These are phyloP conservation scores for Aspergillus sergii DNA, from an alignment of 2,329 filamentous ascomycete genomes.

Conservation along the genomic window DNA sequence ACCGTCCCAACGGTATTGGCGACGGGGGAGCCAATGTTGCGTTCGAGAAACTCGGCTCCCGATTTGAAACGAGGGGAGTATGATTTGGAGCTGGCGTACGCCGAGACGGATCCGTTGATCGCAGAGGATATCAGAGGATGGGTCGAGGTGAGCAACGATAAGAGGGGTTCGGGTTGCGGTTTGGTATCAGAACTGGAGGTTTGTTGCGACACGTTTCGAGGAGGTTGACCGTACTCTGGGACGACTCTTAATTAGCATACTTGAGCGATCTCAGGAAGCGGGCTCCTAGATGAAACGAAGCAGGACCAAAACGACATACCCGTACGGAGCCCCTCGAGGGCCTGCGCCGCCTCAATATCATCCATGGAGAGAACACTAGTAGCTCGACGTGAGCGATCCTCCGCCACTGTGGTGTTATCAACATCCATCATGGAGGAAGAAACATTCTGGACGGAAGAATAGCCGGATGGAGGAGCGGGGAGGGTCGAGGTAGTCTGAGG, in stretches of 20 bases:
- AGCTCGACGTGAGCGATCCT: slow-evolving; percentile 46
- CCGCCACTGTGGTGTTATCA: slow-evolving; percentile 35
- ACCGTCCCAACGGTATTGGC: slow-evolving; percentile 85
- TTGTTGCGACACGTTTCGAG: slow-evolving; percentile 49
- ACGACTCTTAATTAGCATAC: neutral
- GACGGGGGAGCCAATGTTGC: slow-evolving; percentile 77
- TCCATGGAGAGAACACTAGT: slow-evolving; percentile 52
- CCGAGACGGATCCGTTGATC: slow-evolving; percentile 80
- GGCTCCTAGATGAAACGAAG: neutral
- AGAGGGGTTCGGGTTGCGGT: slow-evolving; percentile 72
- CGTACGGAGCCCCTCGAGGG: slow-evolving; percentile 72
- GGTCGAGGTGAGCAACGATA: slow-evolving; percentile 83
- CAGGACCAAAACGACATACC: slow-evolving; percentile 52
- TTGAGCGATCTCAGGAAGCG: neutral
- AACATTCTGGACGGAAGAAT: slow-evolving; percentile 28
- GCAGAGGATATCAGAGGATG: slow-evolving; percentile 85
- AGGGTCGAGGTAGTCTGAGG: slow-evolving; percentile 12
- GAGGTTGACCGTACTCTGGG: slow-evolving; percentile 68
- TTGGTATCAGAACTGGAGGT: slow-evolving; percentile 39
- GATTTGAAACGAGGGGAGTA: slow-evolving; percentile 87
- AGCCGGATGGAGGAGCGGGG: slow-evolving; percentile 14
- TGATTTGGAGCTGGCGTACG: slow-evolving; percentile 85
- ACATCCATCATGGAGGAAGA: slow-evolving; percentile 42
- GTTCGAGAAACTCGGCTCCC: slow-evolving; percentile 88
- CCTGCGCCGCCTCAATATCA: slow-evolving; percentile 67